These are phyloP conservation scores for Macrolepiota albuminosa DNA, from an alignment of 768 basidiomycete genomes.

Conservation along the genomic window DNA sequence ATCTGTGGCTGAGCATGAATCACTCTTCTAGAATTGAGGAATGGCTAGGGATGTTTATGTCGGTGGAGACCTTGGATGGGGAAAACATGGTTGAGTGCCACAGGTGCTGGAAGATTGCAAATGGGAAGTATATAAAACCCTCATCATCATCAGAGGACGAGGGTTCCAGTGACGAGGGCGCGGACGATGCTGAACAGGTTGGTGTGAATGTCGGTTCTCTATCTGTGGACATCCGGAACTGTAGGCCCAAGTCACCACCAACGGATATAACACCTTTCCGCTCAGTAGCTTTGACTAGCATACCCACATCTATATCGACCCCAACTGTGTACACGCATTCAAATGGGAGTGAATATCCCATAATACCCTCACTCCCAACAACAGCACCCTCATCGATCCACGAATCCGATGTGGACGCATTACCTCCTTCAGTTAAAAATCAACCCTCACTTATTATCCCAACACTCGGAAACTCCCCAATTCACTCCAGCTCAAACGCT, in stretches of 20 bases:
- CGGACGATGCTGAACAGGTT: slow-evolving; percentile 12
- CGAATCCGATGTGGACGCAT: slow-evolving; percentile 22
- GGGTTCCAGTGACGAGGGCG: slow-evolving; percentile 23
- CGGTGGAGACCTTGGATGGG: slow-evolving; percentile 89
- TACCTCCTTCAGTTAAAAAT: slow-evolving; percentile 1
- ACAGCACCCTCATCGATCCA: slow-evolving; percentile 20
- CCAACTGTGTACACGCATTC: slow-evolving; percentile 31
- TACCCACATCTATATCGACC: slow-evolving; percentile 37
- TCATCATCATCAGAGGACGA: slow-evolving; percentile 24
- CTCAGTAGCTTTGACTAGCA: slow-evolving; percentile 16
- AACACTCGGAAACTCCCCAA: slow-evolving; percentile 38
- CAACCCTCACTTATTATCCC: background rate
- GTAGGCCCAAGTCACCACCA: slow-evolving; percentile 1
- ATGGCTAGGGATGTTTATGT: slow-evolving; percentile 81
- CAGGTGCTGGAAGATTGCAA: slow-evolving; percentile 89
- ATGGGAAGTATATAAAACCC: slow-evolving; percentile 49
- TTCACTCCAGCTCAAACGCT: slow-evolving; percentile 53
- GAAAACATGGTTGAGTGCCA: slow-evolving; percentile 94
- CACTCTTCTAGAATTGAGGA: slow-evolving; percentile 66
- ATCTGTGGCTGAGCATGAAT: slow-evolving; percentile 40
- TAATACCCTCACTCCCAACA: slow-evolving; percentile 36
- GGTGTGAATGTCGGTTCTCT: background rate
- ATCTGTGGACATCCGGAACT: background rate
- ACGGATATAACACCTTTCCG: slow-evolving; percentile 11
- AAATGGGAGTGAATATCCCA: slow-evolving; percentile 24